phyloP scores from a whole-genome alignment of 495 filamentous ascomycete genomes.

The Pseudoneurospora amorphoporcata region DNA sequence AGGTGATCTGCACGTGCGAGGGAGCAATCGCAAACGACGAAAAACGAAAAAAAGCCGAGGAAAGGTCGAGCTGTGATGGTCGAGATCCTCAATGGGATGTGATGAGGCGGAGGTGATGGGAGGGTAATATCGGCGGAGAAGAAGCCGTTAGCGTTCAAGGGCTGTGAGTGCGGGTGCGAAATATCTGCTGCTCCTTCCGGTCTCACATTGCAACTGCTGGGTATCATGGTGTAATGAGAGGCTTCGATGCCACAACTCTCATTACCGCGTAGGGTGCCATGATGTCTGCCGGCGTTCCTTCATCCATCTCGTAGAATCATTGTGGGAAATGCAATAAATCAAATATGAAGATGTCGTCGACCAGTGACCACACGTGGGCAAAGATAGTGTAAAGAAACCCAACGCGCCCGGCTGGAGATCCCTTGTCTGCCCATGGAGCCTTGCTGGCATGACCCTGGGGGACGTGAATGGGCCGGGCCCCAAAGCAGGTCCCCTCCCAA shows the following conservation, averaged over 20 bases:
- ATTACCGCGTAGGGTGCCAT: not conserved
- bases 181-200: not conserved
- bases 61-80: not conserved
- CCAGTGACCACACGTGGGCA: not conserved
- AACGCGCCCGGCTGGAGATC: not conserved
- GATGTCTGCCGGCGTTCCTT: not conserved
- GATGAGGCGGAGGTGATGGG: not conserved
- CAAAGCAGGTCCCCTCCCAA: constrained; percentile 7
- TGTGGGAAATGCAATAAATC: not conserved
- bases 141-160: not conserved
- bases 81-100: not conserved
- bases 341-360: not conserved
- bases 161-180: not conserved
- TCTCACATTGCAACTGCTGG: not conserved
- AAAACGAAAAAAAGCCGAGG: not conserved
- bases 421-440: not conserved
- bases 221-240: not conserved
- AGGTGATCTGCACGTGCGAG: not conserved
- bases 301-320: not conserved
- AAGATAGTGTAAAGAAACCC: not conserved
- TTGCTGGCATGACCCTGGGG: not conserved
- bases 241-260: not conserved
- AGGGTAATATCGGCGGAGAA: not conserved
- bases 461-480: not conserved
- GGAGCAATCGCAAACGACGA: not conserved